Evolutionary conservation across 495 filamentous ascomycete genomes (phyloP), one percentile per base, ranked within the genome.

Genomic region (Margaritispora aquatica): DNA sequence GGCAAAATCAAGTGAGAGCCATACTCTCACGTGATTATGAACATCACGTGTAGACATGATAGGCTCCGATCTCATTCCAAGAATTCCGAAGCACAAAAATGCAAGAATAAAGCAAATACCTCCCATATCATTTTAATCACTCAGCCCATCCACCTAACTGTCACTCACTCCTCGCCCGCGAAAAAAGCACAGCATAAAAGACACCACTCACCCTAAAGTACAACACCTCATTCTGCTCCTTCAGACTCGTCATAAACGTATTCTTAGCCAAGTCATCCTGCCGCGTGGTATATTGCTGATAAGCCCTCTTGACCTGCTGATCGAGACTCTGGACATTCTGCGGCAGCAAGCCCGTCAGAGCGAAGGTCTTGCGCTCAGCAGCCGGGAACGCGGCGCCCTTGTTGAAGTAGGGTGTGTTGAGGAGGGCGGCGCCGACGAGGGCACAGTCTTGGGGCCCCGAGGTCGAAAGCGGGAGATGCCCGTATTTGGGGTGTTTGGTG

Each of bases 171-270:
- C n/a, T n/a, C n/a, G n/a, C n/a, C n/a, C n/a, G n/a, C n/a, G n/a
- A n/a, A n/a, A n/a, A n/a, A n/a, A n/a, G n/a, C n/a, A n/a, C n/a
- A n/a, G n/a, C n/a, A n/a, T n/a, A n/a, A n/a, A n/a, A n/a, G n/a
- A 47, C 11, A 26, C 19, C 9, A 48, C 65, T 66, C 66, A 87
- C 86, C 67, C 74, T 83, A 64, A 86, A 93, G 64, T 85, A 92
- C 9, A 93, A 70, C 7, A 91, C 88, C 51, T 86, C 77, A 73
- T 92, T 96, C 71, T 96, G 91, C 55, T 88, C 82, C 68, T 88
- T 84, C 78, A 96, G 78, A 65, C 84, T 84, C 19, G 84, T 84
- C 81, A 90, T 85, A 68, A 89, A 96, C 0, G 88, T 92, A 62
- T 94, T 91, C 73, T 89, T 89, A 15, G 83, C 85, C 47, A 93